Base-by-base conservation (phyloP, 768 basidiomycete species). In the Trametes cubensis region DNA sequence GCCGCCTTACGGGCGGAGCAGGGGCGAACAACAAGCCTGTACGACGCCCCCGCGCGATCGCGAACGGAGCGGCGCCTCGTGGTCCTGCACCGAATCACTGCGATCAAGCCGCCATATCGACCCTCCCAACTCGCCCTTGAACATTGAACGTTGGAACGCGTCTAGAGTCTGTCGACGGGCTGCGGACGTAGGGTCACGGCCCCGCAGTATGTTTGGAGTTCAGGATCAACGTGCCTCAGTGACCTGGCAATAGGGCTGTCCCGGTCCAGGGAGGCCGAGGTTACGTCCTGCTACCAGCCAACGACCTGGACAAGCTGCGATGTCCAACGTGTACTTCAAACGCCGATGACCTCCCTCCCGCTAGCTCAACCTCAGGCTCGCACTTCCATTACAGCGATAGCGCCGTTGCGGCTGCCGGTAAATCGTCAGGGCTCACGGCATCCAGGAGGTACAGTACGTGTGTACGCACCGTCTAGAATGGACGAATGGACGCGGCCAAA, bases 1-100 rank as follows among this genome's bases (percentile, higher is more conserved):
- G 34, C 34, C 34, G 34, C 10, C 34, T 34, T 34, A 34, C 34
- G 34, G 57, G 17, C 47, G 15, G 47, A 18, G 20, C 7, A 39
- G 47, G 39, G 44, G 48, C 48, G 49, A 51, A 25, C 26, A 51
- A 14, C 58, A 20, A 59, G 58, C 58, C 38, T 51, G 49, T 30
- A 11, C 58, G 58, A 59, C 41, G 58, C 15, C 2, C 49, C 20
- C 21, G 49, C 58, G 42, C 58, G 58, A 59, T 59, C 45, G 58
- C 40, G 49, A n/a, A 2, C 47, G 38, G 25, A 1, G 5, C 46
- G 10, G 25, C 23, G 26, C 17, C 21, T 17, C 15, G 48, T 23
- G 3, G 48, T 49, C 18, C 48, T 41, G 46, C 38, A 4, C 8
- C 47, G 56, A 45, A 58, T 58, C 47, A 47, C 47, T 48, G 56